Evolutionary conservation across 192 early-diverging fungal genomes (phyloP).

Genomic region (Entophlyctis luteolus): DNA sequence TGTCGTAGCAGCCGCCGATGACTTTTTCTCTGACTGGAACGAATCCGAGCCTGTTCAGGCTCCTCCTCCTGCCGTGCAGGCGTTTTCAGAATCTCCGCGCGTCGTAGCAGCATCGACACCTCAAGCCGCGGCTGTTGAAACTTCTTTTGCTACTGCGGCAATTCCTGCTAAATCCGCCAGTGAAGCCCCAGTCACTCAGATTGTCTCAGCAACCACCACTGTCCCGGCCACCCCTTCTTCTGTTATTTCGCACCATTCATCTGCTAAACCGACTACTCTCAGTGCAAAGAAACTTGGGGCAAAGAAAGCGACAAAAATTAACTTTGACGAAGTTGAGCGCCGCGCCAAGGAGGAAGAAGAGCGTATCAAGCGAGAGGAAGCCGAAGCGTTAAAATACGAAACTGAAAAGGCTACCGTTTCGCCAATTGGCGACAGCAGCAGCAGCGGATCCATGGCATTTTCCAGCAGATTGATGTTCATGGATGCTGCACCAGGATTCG

Average conservation of each 20-base stretch:
- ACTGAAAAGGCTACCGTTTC: slow-evolving; percentile 29
- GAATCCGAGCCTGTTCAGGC: neutral
- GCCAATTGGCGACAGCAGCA: slow-evolving; percentile 14
- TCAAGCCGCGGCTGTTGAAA: slow-evolving; percentile 22
- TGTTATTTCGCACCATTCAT: neutral
- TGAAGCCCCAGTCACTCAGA: slow-evolving; percentile 27
- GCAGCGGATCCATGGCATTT: neutral
- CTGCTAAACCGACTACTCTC: slow-evolving; percentile 19
- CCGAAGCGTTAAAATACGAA: slow-evolving; percentile 26
- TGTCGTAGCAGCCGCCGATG: slow-evolving; percentile 34
- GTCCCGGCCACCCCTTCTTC: slow-evolving; percentile 14
- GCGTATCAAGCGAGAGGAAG: slow-evolving; percentile 49
- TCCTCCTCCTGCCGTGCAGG: neutral
- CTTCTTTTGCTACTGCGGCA: neutral
- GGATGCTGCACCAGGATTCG: slow-evolving; percentile 15
- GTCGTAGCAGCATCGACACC: slow-evolving; percentile 39
- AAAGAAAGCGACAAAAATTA: slow-evolving; percentile 76
- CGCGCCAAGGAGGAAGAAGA: slow-evolving; percentile 82
- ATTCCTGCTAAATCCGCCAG: neutral
- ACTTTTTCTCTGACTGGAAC: slow-evolving; percentile 69
- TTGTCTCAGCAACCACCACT: neutral
- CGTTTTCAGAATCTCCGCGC: slow-evolving; percentile 33
- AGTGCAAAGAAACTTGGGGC: slow-evolving; percentile 76
- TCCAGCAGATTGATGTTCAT: slow-evolving; percentile 51
- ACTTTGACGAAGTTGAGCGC: slow-evolving; percentile 90